Evolutionary conservation across 306 rosid genomes (phyloP).

Genomic region (Oemleria cerasiformis): DNA sequence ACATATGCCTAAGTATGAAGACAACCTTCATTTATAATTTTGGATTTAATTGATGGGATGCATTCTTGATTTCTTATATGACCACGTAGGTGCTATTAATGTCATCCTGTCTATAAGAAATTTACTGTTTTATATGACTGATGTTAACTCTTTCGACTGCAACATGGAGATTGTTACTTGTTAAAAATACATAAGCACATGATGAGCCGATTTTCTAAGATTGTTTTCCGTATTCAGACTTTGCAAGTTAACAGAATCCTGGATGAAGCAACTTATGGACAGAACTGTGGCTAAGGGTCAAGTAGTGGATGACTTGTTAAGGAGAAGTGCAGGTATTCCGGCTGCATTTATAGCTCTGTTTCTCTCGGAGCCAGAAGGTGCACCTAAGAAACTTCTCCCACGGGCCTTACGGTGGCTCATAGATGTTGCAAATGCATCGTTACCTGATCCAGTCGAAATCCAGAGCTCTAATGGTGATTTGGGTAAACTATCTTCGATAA

Average conservation of each 20-base stretch:
- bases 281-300: slow-evolving; percentile 87
- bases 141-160: slow-evolving; percentile 5
- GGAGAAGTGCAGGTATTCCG: slow-evolving; percentile 99
- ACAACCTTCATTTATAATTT: not conserved
- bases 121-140: not conserved
- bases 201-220: slow-evolving; percentile 12
- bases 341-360: slow-evolving; percentile 90
- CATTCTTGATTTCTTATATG: not conserved
- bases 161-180: not conserved
- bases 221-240: slow-evolving; percentile 52
- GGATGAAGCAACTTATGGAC: slow-evolving; percentile 98
- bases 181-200: not conserved
- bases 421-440: slow-evolving; percentile 67
- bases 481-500: slow-evolving; percentile 28
- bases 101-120: not conserved
- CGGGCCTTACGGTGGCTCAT: slow-evolving; percentile 85
- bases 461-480: slow-evolving; percentile 36
- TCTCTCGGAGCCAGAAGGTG: slow-evolving; percentile 98
- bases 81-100: not conserved
- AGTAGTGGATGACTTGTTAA: slow-evolving; percentile 79
- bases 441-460: slow-evolving; percentile 47
- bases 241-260: slow-evolving; percentile 78
- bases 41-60: not conserved
- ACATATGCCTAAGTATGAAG: too few species aligned
- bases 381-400: slow-evolving; percentile 96